phyloP scores from a whole-genome alignment of 2,329 filamentous ascomycete species.

The Xenoacremonium recifei region DNA sequence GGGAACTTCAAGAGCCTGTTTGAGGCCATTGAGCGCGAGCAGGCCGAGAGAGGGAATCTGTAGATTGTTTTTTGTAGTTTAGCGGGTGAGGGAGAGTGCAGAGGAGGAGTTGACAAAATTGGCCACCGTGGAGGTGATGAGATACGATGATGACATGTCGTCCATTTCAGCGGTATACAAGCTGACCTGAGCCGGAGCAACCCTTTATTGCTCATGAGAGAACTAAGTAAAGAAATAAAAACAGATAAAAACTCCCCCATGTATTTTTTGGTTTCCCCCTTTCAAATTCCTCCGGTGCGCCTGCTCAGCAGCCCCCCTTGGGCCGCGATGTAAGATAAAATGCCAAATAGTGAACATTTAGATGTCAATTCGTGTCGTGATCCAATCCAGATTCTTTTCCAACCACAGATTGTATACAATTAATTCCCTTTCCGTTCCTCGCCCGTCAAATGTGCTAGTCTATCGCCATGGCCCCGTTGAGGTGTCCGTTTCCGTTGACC shows the following conservation, averaged over 20 bases:
- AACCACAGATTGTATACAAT: too few species aligned
- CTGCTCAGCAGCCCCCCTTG: too few species aligned
- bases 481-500: conserved; percentile 31
- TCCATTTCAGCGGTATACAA: conserved; percentile 7
- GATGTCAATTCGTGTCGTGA: too few species aligned
- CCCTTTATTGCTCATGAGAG: too few species aligned
- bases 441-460: conserved; percentile 20
- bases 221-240: too few species aligned
- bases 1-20: conserved; percentile 96
- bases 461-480: conserved; percentile 46
- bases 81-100: neutral
- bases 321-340: too few species aligned
- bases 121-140: conserved; percentile 2
- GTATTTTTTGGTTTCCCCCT: too few species aligned
- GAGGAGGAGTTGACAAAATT: neutral
- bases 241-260: too few species aligned
- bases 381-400: too few species aligned
- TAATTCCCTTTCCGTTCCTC: neutral
- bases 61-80: conserved; percentile 30
- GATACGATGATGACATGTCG: conserved; percentile 1
- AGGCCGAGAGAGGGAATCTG: conserved; percentile 81
- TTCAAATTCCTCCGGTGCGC: too few species aligned
- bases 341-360: too few species aligned
- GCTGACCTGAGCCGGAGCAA: conserved; percentile 1
- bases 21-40: conserved; percentile 92